Conservation (phyloP, 495 filamentous ascomycete species). For the Ascobolus immersus region DNA sequence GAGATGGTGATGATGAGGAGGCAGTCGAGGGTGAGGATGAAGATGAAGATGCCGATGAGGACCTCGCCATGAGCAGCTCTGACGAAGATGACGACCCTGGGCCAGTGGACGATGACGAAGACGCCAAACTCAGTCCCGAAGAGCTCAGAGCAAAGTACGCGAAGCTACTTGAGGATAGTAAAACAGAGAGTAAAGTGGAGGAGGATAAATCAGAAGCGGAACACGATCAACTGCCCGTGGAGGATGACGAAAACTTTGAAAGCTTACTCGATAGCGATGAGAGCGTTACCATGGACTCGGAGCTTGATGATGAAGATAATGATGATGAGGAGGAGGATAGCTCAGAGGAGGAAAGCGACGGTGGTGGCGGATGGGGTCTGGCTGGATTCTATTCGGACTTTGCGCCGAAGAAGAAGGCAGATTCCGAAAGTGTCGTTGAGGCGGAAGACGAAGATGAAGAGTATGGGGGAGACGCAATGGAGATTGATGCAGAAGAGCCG, state of each 20-base stretch:
- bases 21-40: conserved; percentile 17
- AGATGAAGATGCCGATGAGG: conserved; percentile 16
- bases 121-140: conserved; percentile 54
- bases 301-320: conserved; percentile 20
- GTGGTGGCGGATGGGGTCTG: conserved; percentile 24
- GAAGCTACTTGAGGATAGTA: conserved; percentile 3
- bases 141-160: conserved; percentile 59
- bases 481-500: conserved; percentile 12
- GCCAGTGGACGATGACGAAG: conserved; percentile 23
- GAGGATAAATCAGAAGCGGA: conserved; percentile 6
- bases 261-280: conserved; percentile 46
- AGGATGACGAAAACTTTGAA: conserved; percentile 18
- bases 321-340: conserved; percentile 28
- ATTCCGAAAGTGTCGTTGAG: background rate
- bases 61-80: conserved; percentile 21
- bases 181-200: conserved; percentile 5
- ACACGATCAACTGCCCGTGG: conserved; percentile 3
- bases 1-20: conserved; percentile 28
- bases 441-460: conserved; percentile 18
- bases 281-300: conserved; percentile 71
- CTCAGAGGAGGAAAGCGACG: conserved; percentile 21
- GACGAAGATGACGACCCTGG: conserved; percentile 26
- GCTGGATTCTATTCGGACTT: conserved; percentile 35
- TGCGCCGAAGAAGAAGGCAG: background rate
- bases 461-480: conserved; percentile 10